These are phyloP conservation scores for Cucurbita maxima DNA, from an alignment of 306 rosid species.

Conservation along the genomic window DNA sequence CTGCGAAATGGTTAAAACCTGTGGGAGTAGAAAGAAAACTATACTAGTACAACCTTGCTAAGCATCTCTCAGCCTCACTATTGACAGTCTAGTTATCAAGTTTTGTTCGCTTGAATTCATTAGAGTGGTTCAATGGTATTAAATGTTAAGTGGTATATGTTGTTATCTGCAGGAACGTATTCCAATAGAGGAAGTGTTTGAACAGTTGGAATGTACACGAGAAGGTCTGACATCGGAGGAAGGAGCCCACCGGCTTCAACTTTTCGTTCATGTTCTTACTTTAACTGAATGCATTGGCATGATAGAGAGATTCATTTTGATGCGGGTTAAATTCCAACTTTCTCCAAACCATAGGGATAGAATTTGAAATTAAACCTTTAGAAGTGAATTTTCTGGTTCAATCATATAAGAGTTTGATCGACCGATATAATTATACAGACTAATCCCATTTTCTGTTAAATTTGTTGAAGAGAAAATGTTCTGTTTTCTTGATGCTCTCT, in stretches of 20 bases:
- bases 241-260: constrained; percentile 70
- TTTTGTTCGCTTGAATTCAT: not conserved
- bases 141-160: not conserved
- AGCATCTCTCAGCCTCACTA: not conserved
- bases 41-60: not conserved
- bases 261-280: not conserved
- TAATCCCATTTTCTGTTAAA: not conserved
- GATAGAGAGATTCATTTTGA: not conserved
- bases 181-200: constrained; percentile 94
- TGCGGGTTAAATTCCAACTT: too few species aligned
- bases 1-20: not conserved
- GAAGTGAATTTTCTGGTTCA: not conserved
- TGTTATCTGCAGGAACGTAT: constrained; percentile 50
- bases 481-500: not conserved
- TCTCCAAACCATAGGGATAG: too few species aligned
- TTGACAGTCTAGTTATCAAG: not conserved
- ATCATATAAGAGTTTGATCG: not conserved
- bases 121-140: not conserved
- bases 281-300: not conserved
- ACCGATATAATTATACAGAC: not conserved
- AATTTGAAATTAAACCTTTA: too few species aligned
- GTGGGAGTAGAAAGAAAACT: not conserved
- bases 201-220: constrained; percentile 76
- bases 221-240: constrained; percentile 75
- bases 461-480: not conserved